Evolutionary conservation across 1,139 yeast species (phyloP).

Genomic region (Cylindricascospora bacillispora): DNA sequence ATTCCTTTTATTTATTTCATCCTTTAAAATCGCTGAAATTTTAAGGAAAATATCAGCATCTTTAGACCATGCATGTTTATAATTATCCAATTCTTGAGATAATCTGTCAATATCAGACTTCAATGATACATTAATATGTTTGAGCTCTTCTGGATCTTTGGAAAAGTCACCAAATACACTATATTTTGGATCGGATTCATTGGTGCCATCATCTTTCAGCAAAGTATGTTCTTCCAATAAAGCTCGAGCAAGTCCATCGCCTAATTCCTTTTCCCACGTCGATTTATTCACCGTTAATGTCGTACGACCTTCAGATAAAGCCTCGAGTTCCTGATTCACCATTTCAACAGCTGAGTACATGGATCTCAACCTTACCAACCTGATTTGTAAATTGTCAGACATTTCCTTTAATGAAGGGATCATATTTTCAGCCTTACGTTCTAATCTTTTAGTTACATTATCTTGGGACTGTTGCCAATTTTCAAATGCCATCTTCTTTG

Average conservation of each 20-base stretch:
- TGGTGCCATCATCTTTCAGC: slow-evolving; percentile 9
- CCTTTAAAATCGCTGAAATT: slow-evolving; percentile 16
- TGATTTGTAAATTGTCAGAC: slow-evolving; percentile 8
- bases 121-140: slow-evolving; percentile 15
- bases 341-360: slow-evolving; percentile 16
- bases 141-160: slow-evolving; percentile 17
- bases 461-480: slow-evolving; percentile 15
- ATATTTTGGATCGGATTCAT: slow-evolving; percentile 5
- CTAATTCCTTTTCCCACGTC: slow-evolving; percentile 22
- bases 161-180: slow-evolving; percentile 19
- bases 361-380: slow-evolving; percentile 13
- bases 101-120: slow-evolving; percentile 18
- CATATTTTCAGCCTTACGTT: slow-evolving; percentile 6
- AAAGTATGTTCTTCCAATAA: slow-evolving; percentile 15
- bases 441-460: slow-evolving; percentile 5
- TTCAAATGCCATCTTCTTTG: slow-evolving; percentile 13
- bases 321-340: slow-evolving; percentile 17
- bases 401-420: slow-evolving; percentile 10
- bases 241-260: slow-evolving; percentile 12
- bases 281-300: slow-evolving; percentile 12
- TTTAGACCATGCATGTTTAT: slow-evolving; percentile 21
- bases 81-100: slow-evolving; percentile 12
- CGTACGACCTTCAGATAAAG: slow-evolving; percentile 15
- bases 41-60: slow-evolving; percentile 21
- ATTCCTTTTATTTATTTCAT: slow-evolving; percentile 13